Base-by-base conservation (phyloP, 2,329 filamentous ascomycete species). In the Exophiala viscosa region DNA sequence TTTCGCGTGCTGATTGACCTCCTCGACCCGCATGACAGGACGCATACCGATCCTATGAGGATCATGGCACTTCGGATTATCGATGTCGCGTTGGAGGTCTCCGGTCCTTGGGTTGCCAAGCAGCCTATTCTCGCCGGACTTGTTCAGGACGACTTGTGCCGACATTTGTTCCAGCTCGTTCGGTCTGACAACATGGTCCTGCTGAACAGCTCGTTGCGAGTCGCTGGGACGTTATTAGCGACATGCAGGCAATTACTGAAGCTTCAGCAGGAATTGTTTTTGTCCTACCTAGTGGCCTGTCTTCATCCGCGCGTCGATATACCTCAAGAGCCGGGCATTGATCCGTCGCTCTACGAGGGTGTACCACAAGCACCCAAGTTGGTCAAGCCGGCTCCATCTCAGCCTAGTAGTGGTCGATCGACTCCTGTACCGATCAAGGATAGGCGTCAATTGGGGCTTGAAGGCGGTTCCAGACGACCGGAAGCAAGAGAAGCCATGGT, bases 401-500 rank as follows among this genome's bases (percentile, higher is more conserved):
- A 90, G 68, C 70, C 80, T 3, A 79, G 76, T 55, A 96, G 90
- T 65, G 92, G 93, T 6, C 82, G 91, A 48, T 84, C 88, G 33
- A 96, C 93, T 1, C 93, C 93, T 28, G 89, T 97, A 2, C 87
- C 89, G 5, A 86, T 96, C 48, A 91, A 91, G 66, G 93, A 99
- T 65, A 83, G 93, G 48, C 90, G 95, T 69, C 93, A 90, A 67
- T 80, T 97, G 33, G 93, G 93, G 0, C 76, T 99, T 66, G 93
- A 97, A 70, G 92, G 93, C 1, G 91, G 92, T 7, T 83, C 88
- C 33, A 82, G 93, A 57, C 96, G 95, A 67, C 93, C 93, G 3
- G 95, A 99, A 70, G 91, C 93, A 28, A 82, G 93, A 61, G 93
- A 99, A 75, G 91, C 93, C 31, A 99, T 99, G 93, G 90, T 99